A percentile compares a stretch with the other conserved stretches of the same genome.
Conservation (phyloP, 208 protist species). For the Wallacemonas sp. region DNA sequence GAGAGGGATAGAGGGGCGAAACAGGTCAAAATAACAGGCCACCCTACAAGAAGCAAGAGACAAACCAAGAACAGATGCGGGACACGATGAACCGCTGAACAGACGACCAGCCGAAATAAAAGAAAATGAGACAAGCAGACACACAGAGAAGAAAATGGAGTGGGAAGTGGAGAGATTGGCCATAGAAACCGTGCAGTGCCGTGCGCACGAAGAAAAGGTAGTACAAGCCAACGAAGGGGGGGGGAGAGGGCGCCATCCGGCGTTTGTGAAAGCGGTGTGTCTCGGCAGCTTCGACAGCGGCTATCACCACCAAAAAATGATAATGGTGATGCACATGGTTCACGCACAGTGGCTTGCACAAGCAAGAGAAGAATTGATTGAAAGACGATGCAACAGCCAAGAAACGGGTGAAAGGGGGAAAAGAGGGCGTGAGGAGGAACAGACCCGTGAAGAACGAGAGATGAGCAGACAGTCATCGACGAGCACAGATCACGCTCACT, state of each 20-base stretch:
- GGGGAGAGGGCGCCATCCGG: no score
- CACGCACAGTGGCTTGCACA: no score
- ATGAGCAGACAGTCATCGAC: background rate
- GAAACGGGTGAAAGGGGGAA: background rate
- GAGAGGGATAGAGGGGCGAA: background rate
- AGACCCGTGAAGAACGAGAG: background rate
- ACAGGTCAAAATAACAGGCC: background rate
- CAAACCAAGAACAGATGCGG: background rate
- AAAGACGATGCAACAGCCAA: background rate
- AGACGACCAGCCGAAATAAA: no score
- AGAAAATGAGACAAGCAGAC: no score
- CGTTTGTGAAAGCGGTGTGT: no score
- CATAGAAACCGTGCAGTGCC: no score
- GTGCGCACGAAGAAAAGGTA: no score
- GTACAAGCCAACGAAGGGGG: no score
- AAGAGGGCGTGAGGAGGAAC: background rate
- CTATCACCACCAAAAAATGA: no score
- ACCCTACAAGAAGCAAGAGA: conserved; percentile 2
- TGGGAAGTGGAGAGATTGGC: background rate
- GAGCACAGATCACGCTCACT: background rate
- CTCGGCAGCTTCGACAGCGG: no score
- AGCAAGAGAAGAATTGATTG: background rate
- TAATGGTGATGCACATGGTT: no score
- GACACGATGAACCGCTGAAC: background rate
- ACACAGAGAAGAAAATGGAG: background rate